Base-by-base conservation (phyloP, 2,329 filamentous ascomycete species). In the Westerdykella ornata region DNA sequence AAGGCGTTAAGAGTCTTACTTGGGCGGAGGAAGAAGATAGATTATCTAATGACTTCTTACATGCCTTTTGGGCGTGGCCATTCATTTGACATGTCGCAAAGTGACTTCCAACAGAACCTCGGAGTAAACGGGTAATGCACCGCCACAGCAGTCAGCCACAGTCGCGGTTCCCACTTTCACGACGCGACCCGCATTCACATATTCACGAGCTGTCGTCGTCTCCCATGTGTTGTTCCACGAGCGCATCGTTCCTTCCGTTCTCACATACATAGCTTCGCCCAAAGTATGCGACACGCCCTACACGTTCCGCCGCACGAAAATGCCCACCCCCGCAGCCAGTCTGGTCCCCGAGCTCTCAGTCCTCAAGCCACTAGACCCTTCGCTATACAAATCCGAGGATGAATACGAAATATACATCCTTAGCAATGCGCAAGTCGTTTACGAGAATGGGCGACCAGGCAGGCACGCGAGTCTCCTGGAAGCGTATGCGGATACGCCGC, bases 391-490 rank as follows among this genome's bases (percentile, higher is more conserved):
- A 39, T 58, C 67, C 11, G 69, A 78, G 51, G 30, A 33, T 13
- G 65, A 78, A 13, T 84, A 78, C 72, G 77, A 80, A 3, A 73
- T 73, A 37, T 85, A 84, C 56, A 68, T 77, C 5, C 69, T 88
- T 32, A 70, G 59, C 37, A 73, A 85, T 55, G 81, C 76, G 29
- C 70, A 76, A 14, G 72, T 86, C n/a, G 73, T 77, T 47, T 71
- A 80, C 49, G 74, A 76, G 20, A 72, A 72, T n/a, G 57, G 58
- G 7, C 52, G 54, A 29, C 59, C 77, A 3, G 30, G 30, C 8
- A 33, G 16, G 14, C 16, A 15, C 14, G 76, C 74, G 19, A 84
- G 77, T 54, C 72, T 84, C 4, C 71, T 88, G 3, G 63, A 77
- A 35, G 78, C 82, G 2, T 74, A 77, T 50, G 62, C 74, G 0